Evolutionary conservation across 306 rosid species (phyloP).

Genomic region (Rubus idaeus): DNA sequence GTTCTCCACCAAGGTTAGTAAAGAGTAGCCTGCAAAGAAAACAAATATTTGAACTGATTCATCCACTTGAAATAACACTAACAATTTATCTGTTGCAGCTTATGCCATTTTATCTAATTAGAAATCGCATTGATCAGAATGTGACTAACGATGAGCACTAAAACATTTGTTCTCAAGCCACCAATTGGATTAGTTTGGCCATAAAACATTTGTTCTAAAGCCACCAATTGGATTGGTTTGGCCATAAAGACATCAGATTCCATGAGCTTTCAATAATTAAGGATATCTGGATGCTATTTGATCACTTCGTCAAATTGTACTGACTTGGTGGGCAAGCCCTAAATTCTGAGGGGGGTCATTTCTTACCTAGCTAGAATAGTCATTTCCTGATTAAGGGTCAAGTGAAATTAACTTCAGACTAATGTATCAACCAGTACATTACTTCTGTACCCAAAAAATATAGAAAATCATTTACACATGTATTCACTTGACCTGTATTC

Average conservation of each 20-base stretch:
- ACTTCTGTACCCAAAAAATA: neutral
- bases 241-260: neutral
- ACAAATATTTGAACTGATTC: constrained; percentile 3
- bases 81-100: neutral
- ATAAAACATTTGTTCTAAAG: neutral
- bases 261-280: neutral
- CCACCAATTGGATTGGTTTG: neutral
- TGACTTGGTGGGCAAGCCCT: neutral
- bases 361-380: neutral
- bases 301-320: neutral
- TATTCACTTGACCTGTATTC: constrained; percentile 89
- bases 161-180: too few species aligned
- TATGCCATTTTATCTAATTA: neutral
- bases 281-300: neutral
- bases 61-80: neutral
- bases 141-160: neutral
- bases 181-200: too few species aligned
- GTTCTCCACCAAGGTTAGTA: constrained; percentile 95
- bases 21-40: constrained; percentile 74
- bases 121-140: neutral
- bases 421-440: neutral
- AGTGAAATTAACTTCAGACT: neutral
- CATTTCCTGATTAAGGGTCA: neutral
- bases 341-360: neutral
- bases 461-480: constrained; percentile 9